phyloP scores from a whole-genome alignment of 352 stramenopile species.

The Sclerospora graminicola region DNA sequence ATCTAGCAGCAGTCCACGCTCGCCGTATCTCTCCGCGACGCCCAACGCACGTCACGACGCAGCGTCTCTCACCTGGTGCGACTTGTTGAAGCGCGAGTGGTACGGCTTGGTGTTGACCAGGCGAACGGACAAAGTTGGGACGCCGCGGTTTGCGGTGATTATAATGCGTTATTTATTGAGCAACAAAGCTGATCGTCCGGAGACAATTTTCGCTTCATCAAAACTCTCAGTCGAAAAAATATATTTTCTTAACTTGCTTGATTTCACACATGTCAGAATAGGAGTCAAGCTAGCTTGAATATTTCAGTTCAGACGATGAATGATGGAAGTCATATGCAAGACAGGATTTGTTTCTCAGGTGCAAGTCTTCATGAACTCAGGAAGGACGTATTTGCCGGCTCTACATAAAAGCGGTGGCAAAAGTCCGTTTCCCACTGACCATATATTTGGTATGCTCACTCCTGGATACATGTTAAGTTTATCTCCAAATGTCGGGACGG shows the following conservation, averaged over 20 bases:
- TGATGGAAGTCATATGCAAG: constrained; percentile 31
- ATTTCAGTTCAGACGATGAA: background rate
- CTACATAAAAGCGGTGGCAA: constrained; percentile 2
- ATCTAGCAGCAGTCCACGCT: too few species aligned
- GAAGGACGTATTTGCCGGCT: constrained; percentile 22
- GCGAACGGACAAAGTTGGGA: too few species aligned
- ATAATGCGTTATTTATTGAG: constrained; percentile 4
- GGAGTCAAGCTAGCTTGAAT: too few species aligned
- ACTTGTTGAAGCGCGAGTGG: too few species aligned
- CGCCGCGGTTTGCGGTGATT: constrained; percentile 12
- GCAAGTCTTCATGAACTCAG: constrained; percentile 39
- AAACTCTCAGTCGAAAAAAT: constrained; percentile 13
- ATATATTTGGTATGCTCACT: constrained; percentile 25
- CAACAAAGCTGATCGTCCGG: constrained; percentile 2
- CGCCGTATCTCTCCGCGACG: too few species aligned
- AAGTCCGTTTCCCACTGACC: constrained; percentile 1
- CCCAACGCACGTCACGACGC: too few species aligned
- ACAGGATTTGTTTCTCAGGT: constrained; percentile 26
- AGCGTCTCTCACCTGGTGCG: too few species aligned
- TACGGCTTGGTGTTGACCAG: too few species aligned
- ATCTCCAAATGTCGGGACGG: constrained; percentile 28
- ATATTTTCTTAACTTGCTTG: constrained; percentile 23
- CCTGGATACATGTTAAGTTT: constrained; percentile 23
- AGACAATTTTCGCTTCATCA: constrained; percentile 5
- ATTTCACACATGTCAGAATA: constrained; percentile 26